These are phyloP conservation scores for Hemerocallis citrina DNA, from an alignment of 106 monocot genomes.

Conservation along the genomic window DNA sequence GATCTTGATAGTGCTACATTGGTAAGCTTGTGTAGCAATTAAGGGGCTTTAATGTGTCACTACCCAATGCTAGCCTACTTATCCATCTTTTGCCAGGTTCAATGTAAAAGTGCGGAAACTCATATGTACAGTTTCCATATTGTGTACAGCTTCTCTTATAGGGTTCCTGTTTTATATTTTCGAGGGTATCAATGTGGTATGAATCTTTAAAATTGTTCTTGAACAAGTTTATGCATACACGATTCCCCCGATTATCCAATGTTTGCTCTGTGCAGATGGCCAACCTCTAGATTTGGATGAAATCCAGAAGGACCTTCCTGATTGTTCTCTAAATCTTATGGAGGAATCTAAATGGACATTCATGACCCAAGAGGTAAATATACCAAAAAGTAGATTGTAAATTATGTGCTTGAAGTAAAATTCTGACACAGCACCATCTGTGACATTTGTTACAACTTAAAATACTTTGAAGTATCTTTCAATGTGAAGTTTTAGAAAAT, in stretches of 20 bases:
- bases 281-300: slow-evolving; percentile 37
- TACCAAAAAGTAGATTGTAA: background rate
- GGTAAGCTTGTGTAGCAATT: slow-evolving; percentile 19
- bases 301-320: slow-evolving; percentile 62
- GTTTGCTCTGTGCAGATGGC: slow-evolving; percentile 49
- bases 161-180: slow-evolving; percentile 84
- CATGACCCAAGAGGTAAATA: slow-evolving; percentile 69
- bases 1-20: slow-evolving; percentile 32
- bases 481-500: background rate
- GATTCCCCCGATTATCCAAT: background rate
- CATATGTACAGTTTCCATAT: slow-evolving; percentile 82
- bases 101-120: slow-evolving; percentile 12
- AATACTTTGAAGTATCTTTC: background rate
- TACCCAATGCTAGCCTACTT: too few relatives aligned
- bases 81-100: slow-evolving; percentile 31
- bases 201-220: background rate
- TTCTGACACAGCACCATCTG: background rate
- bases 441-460: background rate
- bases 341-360: slow-evolving; percentile 90
- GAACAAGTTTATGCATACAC: background rate
- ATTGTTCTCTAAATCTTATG: slow-evolving; percentile 31
- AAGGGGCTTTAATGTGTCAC: background rate
- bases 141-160: slow-evolving; percentile 75
- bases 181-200: slow-evolving; percentile 68
- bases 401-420: background rate